A percentile compares a stretch with the other conserved stretches of the same genome.
Evolutionary conservation across 78 protist species (phyloP).

Genomic region (Creolimax fragrantissima): DNA sequence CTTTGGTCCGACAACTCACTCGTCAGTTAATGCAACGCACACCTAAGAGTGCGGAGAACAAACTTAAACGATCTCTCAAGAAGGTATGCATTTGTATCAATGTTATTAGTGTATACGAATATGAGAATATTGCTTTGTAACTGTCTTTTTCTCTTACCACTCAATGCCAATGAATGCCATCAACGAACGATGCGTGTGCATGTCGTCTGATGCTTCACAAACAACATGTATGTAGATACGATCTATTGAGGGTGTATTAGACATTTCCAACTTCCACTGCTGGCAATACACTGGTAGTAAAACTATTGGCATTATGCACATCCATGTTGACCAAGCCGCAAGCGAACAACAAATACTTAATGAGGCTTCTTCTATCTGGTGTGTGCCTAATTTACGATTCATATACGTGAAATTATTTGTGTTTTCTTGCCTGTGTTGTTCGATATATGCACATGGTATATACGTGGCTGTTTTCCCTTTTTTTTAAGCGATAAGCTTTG

Average conservation of each 20-base stretch:
- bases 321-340: neutral
- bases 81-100: neutral
- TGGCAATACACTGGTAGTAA: slow-evolving; percentile 27
- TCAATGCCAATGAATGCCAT: no score
- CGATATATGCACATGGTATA: neutral
- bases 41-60: slow-evolving; percentile 22
- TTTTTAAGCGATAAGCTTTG: neutral
- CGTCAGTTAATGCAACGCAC: slow-evolving; percentile 57
- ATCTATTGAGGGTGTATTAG: slow-evolving; percentile 10
- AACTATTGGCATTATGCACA: slow-evolving; percentile 10
- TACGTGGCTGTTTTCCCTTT: neutral
- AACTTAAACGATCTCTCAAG: neutral
- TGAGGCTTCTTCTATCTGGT: neutral
- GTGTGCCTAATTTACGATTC: neutral
- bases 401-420: neutral
- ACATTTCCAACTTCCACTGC: slow-evolving; percentile 9
- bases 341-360: neutral
- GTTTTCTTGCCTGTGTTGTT: neutral
- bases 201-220: neutral
- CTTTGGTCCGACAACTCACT: slow-evolving; percentile 56
- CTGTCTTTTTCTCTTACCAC: neutral
- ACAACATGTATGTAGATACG: neutral
- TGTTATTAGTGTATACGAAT: neutral
- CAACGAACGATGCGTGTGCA: no score
- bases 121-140: neutral